Conservation (phyloP, 2,329 filamentous ascomycete species). For the Scorias spongiosa region DNA sequence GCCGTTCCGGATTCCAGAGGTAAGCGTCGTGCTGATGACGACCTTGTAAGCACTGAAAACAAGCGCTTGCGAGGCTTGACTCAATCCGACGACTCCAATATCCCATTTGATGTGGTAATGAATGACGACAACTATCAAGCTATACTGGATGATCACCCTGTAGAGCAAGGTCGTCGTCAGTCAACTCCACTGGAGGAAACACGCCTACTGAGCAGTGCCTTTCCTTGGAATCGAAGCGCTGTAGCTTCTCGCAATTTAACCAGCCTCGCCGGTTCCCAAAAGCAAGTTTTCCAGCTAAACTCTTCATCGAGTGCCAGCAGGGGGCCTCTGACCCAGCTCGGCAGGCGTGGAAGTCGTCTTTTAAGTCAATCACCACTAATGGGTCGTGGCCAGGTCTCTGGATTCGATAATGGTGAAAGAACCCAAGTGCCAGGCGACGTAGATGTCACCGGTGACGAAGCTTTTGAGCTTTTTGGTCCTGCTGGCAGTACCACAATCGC, state of each 20-base stretch:
- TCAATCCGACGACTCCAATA: constrained; percentile 5
- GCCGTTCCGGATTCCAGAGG: neutral
- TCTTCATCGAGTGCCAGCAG: constrained; percentile 1
- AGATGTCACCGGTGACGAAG: constrained; percentile 16
- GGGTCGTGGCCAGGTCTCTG: constrained; percentile 35
- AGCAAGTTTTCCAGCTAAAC: neutral
- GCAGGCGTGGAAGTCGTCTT: constrained; percentile 37
- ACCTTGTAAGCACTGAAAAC: constrained; percentile 13
- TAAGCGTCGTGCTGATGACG: constrained; percentile 14
- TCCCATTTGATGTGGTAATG: constrained; percentile 16
- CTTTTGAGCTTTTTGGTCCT: constrained; percentile 31
- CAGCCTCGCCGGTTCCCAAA: constrained; percentile 17
- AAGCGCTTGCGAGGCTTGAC: constrained; percentile 17
- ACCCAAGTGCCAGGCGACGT: constrained; percentile 1
- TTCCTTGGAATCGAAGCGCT: constrained; percentile 47
- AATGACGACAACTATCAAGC: constrained; percentile 9
- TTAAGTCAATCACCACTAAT: constrained; percentile 47
- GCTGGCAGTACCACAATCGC: constrained; percentile 36
- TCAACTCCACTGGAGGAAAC: constrained; percentile 52
- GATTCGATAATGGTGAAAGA: too few species aligned
- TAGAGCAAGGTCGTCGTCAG: constrained; percentile 58
- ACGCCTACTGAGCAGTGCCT: constrained; percentile 38
- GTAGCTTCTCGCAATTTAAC: constrained; percentile 26
- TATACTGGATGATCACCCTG: constrained; percentile 24
- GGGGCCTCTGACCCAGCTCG: constrained; percentile 10